Conservation (phyloP, 306 rosid species). For the Begonia masoniana region DNA sequence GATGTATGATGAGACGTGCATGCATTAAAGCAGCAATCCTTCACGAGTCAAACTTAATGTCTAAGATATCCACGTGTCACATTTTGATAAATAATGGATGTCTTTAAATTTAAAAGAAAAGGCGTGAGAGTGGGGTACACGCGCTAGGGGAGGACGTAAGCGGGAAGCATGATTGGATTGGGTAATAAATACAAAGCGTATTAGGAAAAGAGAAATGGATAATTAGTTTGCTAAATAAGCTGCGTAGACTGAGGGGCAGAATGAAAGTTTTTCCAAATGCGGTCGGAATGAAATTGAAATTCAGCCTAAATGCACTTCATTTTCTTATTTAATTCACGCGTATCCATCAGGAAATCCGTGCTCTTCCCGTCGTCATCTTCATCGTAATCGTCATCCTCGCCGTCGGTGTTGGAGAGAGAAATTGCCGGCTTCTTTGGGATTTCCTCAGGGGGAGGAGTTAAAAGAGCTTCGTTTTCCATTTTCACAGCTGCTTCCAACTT, state of each 20-base stretch:
- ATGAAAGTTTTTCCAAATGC: slow-evolving; percentile 22
- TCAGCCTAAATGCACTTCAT: slow-evolving; percentile 44
- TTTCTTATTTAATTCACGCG: slow-evolving; percentile 78
- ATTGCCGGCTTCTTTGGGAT: slow-evolving; percentile 54
- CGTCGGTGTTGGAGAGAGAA: slow-evolving; percentile 24
- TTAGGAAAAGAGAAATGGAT: too few relatives aligned
- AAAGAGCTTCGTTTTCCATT: slow-evolving; percentile 11
- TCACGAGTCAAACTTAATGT: too few relatives aligned
- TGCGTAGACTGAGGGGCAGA: slow-evolving; percentile 18
- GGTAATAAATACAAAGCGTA: too few relatives aligned
- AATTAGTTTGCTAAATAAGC: slow-evolving; percentile 12
- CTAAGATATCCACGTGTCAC: too few relatives aligned
- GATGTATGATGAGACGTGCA: too few relatives aligned
- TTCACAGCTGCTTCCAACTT: slow-evolving; percentile 2
- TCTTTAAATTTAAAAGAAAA: too few relatives aligned
- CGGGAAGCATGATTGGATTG: too few relatives aligned
- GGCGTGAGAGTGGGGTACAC: too few relatives aligned
- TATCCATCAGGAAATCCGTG: slow-evolving; percentile 71
- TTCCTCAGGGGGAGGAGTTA: slow-evolving; percentile 32
- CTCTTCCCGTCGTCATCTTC: too few relatives aligned
- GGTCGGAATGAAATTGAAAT: slow-evolving; percentile 99
- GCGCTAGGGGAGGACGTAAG: too few relatives aligned
- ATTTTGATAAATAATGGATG: too few relatives aligned
- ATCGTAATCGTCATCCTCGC: slow-evolving; percentile 32
- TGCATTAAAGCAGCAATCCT: too few relatives aligned